A percentile compares a stretch with the other conserved stretches of the same genome.
Evolutionary conservation across 2,329 filamentous ascomycete species (phyloP).

Genomic region (Neonectria magnoliae): DNA sequence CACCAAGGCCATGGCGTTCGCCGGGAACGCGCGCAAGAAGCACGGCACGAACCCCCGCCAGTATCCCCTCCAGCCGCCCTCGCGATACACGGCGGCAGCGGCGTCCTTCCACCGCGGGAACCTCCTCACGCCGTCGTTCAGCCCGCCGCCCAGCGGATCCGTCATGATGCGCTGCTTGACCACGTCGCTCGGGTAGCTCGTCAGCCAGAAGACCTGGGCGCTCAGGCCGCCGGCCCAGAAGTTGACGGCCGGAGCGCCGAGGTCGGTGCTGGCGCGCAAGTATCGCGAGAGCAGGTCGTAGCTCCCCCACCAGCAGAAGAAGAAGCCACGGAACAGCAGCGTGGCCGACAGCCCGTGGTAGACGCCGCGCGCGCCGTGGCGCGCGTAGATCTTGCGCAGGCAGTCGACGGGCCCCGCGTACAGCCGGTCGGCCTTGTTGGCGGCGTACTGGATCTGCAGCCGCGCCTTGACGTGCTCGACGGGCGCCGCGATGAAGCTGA

Average conservation of each 20-base stretch:
- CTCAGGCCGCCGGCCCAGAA: constrained; percentile 97
- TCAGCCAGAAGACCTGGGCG: constrained; percentile 94
- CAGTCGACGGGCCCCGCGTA: constrained; percentile 93
- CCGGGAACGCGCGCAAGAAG: constrained; percentile 92
- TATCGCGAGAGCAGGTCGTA: constrained; percentile 85
- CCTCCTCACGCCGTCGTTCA: constrained; percentile 72
- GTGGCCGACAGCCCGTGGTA: constrained; percentile 90
- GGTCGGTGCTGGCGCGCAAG: constrained; percentile 71
- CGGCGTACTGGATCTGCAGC: constrained; percentile 92
- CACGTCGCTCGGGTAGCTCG: constrained; percentile 90
- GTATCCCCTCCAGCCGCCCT: constrained; percentile 81
- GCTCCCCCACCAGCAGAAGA: constrained; percentile 98
- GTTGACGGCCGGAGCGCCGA: constrained; percentile 85
- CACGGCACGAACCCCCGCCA: constrained; percentile 96
- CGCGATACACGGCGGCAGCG: constrained; percentile 77
- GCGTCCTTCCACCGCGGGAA: constrained; percentile 85
- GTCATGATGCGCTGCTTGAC: constrained; percentile 99
- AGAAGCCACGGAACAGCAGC: constrained; percentile 88
- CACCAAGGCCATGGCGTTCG: constrained; percentile 92
- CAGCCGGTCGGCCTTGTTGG: constrained; percentile 77
- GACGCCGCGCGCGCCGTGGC: constrained; percentile 81
- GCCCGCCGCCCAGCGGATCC: constrained; percentile 79
- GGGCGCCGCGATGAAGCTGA: constrained; percentile 91
- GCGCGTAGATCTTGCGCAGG: constrained; percentile 71
- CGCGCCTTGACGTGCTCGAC: constrained; percentile 96